A percentile compares a stretch with the other conserved stretches of the same genome.
Evolutionary conservation across 495 filamentous ascomycete species (phyloP).

Genomic region (Astrothelium macrocarpum): DNA sequence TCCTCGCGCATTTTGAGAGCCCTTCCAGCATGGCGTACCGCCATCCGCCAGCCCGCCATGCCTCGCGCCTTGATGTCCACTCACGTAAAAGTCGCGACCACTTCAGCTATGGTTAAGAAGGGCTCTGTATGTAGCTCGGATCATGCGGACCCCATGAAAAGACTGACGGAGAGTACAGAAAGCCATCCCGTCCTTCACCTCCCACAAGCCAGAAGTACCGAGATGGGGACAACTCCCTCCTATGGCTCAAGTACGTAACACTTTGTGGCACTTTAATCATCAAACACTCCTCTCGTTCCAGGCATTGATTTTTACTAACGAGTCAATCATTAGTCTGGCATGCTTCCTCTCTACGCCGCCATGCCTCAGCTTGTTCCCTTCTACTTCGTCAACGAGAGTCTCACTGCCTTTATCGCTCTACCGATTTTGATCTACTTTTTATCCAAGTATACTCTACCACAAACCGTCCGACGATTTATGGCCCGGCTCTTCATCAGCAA

Average conservation of each 20-base stretch:
- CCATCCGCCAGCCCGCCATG: background rate
- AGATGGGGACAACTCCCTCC: conserved; percentile 5
- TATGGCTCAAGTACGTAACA: background rate
- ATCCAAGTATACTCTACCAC: conserved; percentile 29
- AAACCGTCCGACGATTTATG: conserved; percentile 23
- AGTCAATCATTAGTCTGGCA: background rate
- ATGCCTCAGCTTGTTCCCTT: conserved; percentile 34
- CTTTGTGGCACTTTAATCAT: background rate
- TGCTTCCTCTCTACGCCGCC: conserved; percentile 24
- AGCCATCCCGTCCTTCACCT: background rate
- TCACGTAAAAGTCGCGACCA: background rate
- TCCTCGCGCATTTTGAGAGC: background rate
- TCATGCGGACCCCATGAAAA: background rate
- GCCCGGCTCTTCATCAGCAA: conserved; percentile 32
- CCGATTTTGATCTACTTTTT: conserved; percentile 30
- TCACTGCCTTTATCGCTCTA: conserved; percentile 26
- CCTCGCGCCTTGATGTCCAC: background rate
- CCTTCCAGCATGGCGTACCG: background rate
- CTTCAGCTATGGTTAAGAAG: background rate
- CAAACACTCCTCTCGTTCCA: background rate
- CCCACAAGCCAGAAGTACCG: background rate
- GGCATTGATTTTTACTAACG: background rate
- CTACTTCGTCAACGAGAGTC: conserved; percentile 34
- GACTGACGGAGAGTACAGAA: background rate
- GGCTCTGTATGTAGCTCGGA: background rate